Evolutionary conservation across 2,329 filamentous ascomycete genomes (phyloP).

Genomic region (Cladosporium colombiae): DNA sequence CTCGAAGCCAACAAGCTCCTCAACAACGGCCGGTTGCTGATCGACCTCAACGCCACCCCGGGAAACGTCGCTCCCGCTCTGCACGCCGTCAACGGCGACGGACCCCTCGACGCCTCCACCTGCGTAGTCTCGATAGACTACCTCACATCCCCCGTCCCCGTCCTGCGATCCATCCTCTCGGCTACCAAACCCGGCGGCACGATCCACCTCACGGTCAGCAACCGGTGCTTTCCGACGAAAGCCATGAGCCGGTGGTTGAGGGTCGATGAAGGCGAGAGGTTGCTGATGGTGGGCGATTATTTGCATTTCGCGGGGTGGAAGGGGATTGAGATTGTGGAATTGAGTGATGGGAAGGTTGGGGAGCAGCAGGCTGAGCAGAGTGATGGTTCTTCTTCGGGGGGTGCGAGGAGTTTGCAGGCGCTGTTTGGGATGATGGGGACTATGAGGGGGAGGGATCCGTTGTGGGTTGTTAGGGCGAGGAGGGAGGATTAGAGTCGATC

Average conservation of each 20-base stretch:
- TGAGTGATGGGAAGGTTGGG: constrained; percentile 43
- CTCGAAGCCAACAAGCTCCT: constrained; percentile 46
- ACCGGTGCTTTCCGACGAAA: constrained; percentile 57
- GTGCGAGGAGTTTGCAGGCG: constrained; percentile 26
- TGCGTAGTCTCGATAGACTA: constrained; percentile 57
- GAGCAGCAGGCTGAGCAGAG: constrained; percentile 22
- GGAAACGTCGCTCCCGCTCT: constrained; percentile 31
- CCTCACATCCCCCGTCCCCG: constrained; percentile 47
- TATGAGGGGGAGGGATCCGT: constrained; percentile 41
- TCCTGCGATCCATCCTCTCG: constrained; percentile 45
- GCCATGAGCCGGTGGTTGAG: constrained; percentile 52
- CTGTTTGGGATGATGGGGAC: constrained; percentile 39
- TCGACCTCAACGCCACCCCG: constrained; percentile 49
- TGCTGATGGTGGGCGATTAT: constrained; percentile 55
- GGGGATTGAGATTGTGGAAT: constrained; percentile 54
- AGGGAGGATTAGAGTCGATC: constrained; percentile 22
- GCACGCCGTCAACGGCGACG: constrained; percentile 19
- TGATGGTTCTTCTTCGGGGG: constrained; percentile 17
- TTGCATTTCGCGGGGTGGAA: constrained; percentile 54
- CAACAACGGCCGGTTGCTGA: constrained; percentile 36
- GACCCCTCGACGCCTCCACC: constrained; percentile 48
- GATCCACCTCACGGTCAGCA: constrained; percentile 54
- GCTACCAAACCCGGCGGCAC: constrained; percentile 46
- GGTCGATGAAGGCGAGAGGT: constrained; percentile 46
- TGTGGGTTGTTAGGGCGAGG: constrained; percentile 47